Evolutionary conservation across 352 stramenopile genomes (phyloP).

Genomic region (Phytophthora ramorum): DNA sequence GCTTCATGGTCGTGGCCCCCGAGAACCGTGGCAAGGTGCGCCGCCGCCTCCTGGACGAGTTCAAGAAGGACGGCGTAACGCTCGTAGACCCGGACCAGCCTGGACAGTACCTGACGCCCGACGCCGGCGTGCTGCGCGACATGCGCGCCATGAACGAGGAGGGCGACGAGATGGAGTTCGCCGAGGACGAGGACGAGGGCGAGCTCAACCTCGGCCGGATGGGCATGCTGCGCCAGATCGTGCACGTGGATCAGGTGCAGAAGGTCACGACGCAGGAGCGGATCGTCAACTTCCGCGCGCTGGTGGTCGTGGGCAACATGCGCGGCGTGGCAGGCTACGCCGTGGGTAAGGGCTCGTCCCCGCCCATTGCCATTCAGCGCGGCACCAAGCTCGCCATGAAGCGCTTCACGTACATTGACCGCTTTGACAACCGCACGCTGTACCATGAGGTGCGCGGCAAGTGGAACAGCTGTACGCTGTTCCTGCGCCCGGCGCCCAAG

Average conservation of each 20-base stretch:
- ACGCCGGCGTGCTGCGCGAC: constrained; percentile 65
- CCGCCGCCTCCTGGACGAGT: constrained; percentile 80
- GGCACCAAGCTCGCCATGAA: constrained; percentile 92
- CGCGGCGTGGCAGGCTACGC: constrained; percentile 94
- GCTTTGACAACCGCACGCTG: constrained; percentile 92
- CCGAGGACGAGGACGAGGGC: constrained; percentile 63
- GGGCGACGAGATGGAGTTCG: constrained; percentile 76
- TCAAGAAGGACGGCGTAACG: constrained; percentile 76
- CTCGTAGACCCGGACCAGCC: constrained; percentile 61
- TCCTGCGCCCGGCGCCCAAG: constrained; percentile 80
- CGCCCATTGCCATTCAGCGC: constrained; percentile 89
- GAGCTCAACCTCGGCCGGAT: constrained; percentile 74
- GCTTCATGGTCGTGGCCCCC: constrained; percentile 74
- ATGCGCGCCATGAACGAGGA: constrained; percentile 76
- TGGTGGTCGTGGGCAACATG: constrained; percentile 95
- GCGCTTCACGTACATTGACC: constrained; percentile 96
- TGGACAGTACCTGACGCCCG: constrained; percentile 58
- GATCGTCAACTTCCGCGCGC: constrained; percentile 93
- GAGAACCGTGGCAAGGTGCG: constrained; percentile 83
- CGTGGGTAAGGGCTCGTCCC: constrained; percentile 91
- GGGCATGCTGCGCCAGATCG: constrained; percentile 80
- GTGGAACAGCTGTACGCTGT: constrained; percentile 96
- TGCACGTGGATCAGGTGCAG: constrained; percentile 86
- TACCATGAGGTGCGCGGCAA: constrained; percentile 94
- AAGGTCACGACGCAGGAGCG: constrained; percentile 93